phyloP scores from a whole-genome alignment of 1,284 basidiomycete genomes.

The Ustilago curta region DNA sequence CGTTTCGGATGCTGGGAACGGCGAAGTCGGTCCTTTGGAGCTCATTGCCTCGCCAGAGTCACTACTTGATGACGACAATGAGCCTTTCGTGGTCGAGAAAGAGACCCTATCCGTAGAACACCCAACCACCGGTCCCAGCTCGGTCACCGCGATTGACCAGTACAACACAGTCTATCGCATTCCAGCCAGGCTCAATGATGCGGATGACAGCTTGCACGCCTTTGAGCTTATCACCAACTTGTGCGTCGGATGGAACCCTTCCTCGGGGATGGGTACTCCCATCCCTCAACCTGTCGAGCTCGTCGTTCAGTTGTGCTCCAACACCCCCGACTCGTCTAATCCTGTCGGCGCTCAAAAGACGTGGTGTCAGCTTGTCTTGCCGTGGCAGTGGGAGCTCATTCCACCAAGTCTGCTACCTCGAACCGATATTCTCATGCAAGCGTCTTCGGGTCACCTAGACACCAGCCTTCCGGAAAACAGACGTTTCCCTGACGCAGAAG shows the following conservation, averaged over 20 bases:
- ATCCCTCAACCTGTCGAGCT: conserved; percentile 49
- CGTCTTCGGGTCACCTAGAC: conserved; percentile 9
- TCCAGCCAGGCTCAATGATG: conserved; percentile 26
- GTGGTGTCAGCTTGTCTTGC: conserved; percentile 41
- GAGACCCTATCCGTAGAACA: conserved; percentile 21
- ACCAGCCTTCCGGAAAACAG: conserved; percentile 20
- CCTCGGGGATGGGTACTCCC: conserved; percentile 32
- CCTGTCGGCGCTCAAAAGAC: conserved; percentile 22
- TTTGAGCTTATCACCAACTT: conserved; percentile 64
- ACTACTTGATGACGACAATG: conserved; percentile 25
- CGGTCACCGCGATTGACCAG: conserved; percentile 5
- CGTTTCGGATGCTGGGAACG: conserved; percentile 36
- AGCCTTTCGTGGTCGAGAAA: conserved; percentile 23
- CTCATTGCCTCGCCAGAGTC: conserved; percentile 9
- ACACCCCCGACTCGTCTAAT: conserved; percentile 27
- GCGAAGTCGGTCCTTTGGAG: conserved; percentile 27
- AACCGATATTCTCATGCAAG: conserved; percentile 26
- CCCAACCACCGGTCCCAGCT: conserved; percentile 12
- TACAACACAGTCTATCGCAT: conserved; percentile 23
- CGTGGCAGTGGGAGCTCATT: conserved; percentile 53
- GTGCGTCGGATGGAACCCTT: conserved; percentile 48
- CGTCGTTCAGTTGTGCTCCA: conserved; percentile 43
- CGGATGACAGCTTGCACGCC: conserved; percentile 23
- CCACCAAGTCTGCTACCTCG: conserved; percentile 42
- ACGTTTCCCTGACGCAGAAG: conserved; percentile 41